These are phyloP conservation scores for Strobilomyces confusus DNA, from an alignment of 768 basidiomycete genomes.

Conservation along the genomic window DNA sequence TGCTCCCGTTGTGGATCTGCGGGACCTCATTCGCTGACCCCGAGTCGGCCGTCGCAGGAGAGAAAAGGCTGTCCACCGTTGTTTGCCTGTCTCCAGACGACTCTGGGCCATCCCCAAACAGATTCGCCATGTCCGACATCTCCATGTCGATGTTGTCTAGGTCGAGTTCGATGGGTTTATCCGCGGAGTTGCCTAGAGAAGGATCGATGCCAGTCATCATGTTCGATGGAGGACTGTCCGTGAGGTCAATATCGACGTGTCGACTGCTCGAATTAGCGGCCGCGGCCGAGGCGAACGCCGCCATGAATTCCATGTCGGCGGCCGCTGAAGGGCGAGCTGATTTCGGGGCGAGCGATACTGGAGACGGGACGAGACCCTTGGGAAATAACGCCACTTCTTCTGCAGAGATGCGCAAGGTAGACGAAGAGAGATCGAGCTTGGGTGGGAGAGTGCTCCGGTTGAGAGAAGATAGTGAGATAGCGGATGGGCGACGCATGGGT, in stretches of 20 bases:
- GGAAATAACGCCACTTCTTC: constrained; percentile 58
- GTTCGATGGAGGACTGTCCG: constrained; percentile 31
- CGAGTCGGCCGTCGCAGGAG: constrained; percentile 36
- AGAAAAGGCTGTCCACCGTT: constrained; percentile 49
- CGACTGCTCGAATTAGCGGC: constrained; percentile 30
- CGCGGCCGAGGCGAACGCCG: constrained; percentile 49
- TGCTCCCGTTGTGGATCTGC: constrained; percentile 17
- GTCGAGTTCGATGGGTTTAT: constrained; percentile 81
- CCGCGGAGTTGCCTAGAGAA: constrained; percentile 57
- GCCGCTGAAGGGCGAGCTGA: constrained; percentile 61
- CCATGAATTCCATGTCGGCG: constrained; percentile 63
- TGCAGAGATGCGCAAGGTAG: constrained; percentile 58
- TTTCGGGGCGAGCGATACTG: constrained; percentile 78
- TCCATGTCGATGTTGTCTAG: constrained; percentile 65
- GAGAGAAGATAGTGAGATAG: constrained; percentile 77
- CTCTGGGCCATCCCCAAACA: constrained; percentile 51
- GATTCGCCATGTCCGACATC: constrained; percentile 44
- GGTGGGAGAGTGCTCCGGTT: constrained; percentile 66
- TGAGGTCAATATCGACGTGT: constrained; percentile 57
- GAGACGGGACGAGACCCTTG: constrained; percentile 61
- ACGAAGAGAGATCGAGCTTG: constrained; percentile 78
- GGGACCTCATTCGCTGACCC: constrained; percentile 14
- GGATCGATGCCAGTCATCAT: constrained; percentile 30
- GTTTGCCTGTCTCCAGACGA: constrained; percentile 33
- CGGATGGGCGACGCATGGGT: constrained; percentile 60